Percentiles rank a stretch among this genome's conserved stretches.
These are phyloP conservation scores for Paraphoma sp. DNA, from an alignment of 2,329 filamentous ascomycete genomes.

Conservation along the genomic window DNA sequence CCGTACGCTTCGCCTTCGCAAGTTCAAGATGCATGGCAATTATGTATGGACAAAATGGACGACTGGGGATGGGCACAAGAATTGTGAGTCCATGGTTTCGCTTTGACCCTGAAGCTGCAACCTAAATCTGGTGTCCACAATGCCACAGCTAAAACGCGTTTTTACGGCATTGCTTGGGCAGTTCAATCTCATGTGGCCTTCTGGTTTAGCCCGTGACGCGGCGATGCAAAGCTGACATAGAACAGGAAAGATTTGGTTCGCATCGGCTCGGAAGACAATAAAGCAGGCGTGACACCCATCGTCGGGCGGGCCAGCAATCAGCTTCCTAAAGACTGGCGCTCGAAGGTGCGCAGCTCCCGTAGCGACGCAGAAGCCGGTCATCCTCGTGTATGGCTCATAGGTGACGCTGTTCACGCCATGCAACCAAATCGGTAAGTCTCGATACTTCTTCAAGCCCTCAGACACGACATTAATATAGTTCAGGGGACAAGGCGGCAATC, in stretches of 20 bases:
- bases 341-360: neutral
- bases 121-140: no score
- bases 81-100: neutral
- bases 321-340: neutral
- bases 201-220: no score
- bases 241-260: neutral
- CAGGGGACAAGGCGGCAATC: slow-evolving; percentile 3
- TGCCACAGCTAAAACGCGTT: no score
- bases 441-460: neutral
- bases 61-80: slow-evolving; percentile 2
- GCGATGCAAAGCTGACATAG: neutral
- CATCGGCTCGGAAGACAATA: neutral
- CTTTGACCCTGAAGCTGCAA: no score
- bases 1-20: neutral
- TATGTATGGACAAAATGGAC: neutral
- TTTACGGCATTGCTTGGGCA: no score
- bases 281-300: neutral
- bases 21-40: neutral
- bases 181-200: no score
- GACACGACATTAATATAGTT: neutral
- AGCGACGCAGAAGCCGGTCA: neutral
- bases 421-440: slow-evolving; percentile 1
- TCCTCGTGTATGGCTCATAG: slow-evolving; percentile 1
- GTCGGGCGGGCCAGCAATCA: neutral
- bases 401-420: slow-evolving; percentile 3